These are phyloP conservation scores for Cylindrotheca fusiformis DNA, from an alignment of 108 stramenopile genomes.

Conservation along the genomic window DNA sequence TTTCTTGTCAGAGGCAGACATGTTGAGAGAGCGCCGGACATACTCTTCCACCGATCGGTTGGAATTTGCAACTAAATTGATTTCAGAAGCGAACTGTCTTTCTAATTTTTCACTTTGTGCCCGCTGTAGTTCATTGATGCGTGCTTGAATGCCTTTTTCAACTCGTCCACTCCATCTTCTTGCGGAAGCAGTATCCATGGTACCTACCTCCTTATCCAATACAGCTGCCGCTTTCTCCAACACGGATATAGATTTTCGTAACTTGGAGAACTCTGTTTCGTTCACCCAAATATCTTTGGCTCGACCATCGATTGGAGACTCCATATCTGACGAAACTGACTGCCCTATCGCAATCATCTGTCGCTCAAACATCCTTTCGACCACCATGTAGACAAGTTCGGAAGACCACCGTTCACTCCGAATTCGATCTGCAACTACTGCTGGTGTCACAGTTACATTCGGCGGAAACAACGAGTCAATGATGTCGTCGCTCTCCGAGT, in stretches of 20 bases:
- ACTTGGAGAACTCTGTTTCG: constrained; percentile 17
- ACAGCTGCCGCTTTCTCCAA: constrained; percentile 29
- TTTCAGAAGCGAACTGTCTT: constrained; percentile 18
- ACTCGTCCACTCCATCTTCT: constrained; percentile 32
- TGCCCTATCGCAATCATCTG: constrained; percentile 15
- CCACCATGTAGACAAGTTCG: constrained; percentile 37
- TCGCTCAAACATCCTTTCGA: constrained; percentile 54
- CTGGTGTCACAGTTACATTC: neutral
- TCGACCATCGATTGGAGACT: constrained; percentile 22
- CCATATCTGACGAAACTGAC: neutral
- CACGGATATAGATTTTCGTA: constrained; percentile 32
- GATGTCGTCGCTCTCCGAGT: constrained; percentile 28
- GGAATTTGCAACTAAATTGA: constrained; percentile 1
- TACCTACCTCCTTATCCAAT: constrained; percentile 16
- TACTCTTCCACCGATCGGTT: constrained; percentile 20
- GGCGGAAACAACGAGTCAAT: constrained; percentile 29
- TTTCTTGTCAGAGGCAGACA: too few species aligned
- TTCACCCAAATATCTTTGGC: neutral
- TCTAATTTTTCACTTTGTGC: constrained; percentile 22
- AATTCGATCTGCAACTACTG: constrained; percentile 37
- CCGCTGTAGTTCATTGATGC: constrained; percentile 30
- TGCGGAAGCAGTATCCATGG: constrained; percentile 13
- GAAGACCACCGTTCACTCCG: constrained; percentile 29
- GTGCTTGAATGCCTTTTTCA: constrained; percentile 20
- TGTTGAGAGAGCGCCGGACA: too few species aligned